Evolutionary conservation across 2,329 filamentous ascomycete species (phyloP).

Genomic region (Amauroascus verrucosus): DNA sequence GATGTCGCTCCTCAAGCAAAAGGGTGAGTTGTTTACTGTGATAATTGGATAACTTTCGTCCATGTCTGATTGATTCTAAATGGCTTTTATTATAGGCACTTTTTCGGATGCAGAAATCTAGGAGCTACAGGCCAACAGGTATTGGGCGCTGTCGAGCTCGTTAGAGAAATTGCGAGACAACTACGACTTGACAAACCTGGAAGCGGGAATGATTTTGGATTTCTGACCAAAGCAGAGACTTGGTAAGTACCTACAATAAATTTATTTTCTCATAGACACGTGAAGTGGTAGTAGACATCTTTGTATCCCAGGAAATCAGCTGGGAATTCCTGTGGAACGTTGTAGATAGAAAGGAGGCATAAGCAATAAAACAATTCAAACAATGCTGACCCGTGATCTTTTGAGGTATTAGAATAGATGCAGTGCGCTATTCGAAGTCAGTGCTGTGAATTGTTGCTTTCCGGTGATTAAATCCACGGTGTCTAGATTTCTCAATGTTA

Average conservation of each 20-base stretch:
- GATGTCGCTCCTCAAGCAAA: slow-evolving; percentile 23
- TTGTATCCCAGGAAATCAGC: not conserved
- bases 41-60: not conserved
- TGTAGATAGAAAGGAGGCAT: too few species aligned
- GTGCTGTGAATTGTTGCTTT: too few species aligned
- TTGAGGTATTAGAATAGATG: too few species aligned
- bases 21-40: slow-evolving; percentile 17
- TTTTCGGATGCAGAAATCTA: slow-evolving; percentile 23
- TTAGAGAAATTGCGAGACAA: slow-evolving; percentile 19
- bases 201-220: slow-evolving; percentile 13
- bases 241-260: slow-evolving; percentile 10
- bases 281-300: too few species aligned
- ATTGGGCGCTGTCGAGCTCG: slow-evolving; percentile 17
- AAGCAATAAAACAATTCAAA: too few species aligned
- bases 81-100: slow-evolving; percentile 17
- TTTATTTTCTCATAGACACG: not conserved
- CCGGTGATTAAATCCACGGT: too few species aligned
- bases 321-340: too few species aligned
- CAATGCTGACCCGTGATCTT: too few species aligned
- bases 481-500: too few species aligned
- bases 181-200: slow-evolving; percentile 13
- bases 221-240: slow-evolving; percentile 15
- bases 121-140: slow-evolving; percentile 18
- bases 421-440: too few species aligned
- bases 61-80: not conserved